Percentiles rank a stretch among this genome's conserved stretches.
Evolutionary conservation across 2,329 filamentous ascomycete genomes (phyloP).

Genomic region (Mycosphaerella arachidis): DNA sequence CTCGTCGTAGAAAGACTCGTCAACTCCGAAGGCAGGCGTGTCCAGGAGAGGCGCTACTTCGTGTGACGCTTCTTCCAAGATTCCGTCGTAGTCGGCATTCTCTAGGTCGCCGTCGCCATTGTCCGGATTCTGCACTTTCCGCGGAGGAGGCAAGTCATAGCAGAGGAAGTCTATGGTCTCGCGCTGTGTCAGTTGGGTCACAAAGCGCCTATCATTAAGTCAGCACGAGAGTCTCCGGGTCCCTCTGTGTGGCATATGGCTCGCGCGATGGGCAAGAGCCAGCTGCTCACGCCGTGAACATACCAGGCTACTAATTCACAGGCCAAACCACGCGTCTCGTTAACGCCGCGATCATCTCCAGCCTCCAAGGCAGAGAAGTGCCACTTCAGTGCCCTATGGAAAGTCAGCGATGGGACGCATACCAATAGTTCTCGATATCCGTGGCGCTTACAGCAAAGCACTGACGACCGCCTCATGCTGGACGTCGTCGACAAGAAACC

Average conservation of each 20-base stretch:
- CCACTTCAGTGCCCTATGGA: slow-evolving; percentile 63
- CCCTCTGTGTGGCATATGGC: neutral
- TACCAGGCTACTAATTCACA: slow-evolving; percentile 74
- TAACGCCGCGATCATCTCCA: slow-evolving; percentile 58
- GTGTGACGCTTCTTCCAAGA: slow-evolving; percentile 10
- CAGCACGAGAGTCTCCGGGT: neutral
- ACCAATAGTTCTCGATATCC: neutral
- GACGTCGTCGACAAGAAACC: slow-evolving; percentile 59
- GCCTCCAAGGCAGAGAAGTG: slow-evolving; percentile 63
- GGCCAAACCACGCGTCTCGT: slow-evolving; percentile 64
- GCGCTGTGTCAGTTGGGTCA: slow-evolving; percentile 64
- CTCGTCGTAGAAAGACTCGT: slow-evolving; percentile 26
- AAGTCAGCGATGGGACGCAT: neutral
- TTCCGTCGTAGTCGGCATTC: slow-evolving; percentile 6
- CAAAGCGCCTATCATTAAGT: slow-evolving; percentile 51
- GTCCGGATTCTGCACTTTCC: slow-evolving; percentile 4
- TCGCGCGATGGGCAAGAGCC: neutral
- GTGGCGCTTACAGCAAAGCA: slow-evolving; percentile 57
- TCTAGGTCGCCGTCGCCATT: slow-evolving; percentile 18
- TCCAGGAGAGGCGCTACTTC: slow-evolving; percentile 24
- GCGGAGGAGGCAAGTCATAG: slow-evolving; percentile 58
- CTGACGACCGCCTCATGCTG: slow-evolving; percentile 68
- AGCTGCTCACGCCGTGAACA: neutral
- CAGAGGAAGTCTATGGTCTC: slow-evolving; percentile 72
- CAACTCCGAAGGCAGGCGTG: slow-evolving; percentile 6